Conservation (phyloP, 2,329 filamentous ascomycete species). For the Didymella glomerata region DNA sequence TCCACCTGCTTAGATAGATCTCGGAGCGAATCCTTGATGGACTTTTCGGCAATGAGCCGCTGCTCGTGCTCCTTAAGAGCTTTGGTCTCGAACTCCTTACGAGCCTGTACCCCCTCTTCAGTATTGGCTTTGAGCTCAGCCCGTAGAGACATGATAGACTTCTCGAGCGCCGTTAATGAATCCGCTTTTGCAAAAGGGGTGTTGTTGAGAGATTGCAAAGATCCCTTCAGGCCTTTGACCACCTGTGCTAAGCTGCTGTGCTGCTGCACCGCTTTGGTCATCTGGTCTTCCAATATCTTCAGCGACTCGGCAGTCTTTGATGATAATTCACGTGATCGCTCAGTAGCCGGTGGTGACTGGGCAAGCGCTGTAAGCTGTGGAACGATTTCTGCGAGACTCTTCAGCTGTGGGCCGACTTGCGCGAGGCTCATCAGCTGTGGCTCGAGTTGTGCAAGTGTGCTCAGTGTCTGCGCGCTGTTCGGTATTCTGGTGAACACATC, state of each 20-base stretch:
- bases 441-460: conserved; percentile 2
- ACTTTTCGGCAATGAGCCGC: conserved; percentile 2
- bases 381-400: not conserved
- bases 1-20: not conserved
- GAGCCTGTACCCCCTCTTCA: not conserved
- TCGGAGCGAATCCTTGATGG: not conserved
- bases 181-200: conserved; percentile 9
- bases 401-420: not conserved
- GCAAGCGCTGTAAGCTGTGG: conserved; percentile 12
- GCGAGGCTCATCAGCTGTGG: conserved; percentile 1
- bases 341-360: not conserved
- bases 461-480: conserved; percentile 1
- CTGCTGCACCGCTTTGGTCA: not conserved
- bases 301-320: not conserved
- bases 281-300: not conserved
- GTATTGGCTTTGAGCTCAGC: not conserved
- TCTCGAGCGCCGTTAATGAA: not conserved
- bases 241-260: not conserved
- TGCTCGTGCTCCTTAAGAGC: conserved; percentile 7
- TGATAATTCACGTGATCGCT: not conserved
- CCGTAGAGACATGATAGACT: not conserved
- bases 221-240: conserved; percentile 6
- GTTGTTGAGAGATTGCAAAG: conserved; percentile 1
- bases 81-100: conserved; percentile 11
- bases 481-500: conserved; percentile 11